These are phyloP conservation scores for Scenedesmus sp. DNA, from an alignment of 163 green algal species.

Conservation along the genomic window DNA sequence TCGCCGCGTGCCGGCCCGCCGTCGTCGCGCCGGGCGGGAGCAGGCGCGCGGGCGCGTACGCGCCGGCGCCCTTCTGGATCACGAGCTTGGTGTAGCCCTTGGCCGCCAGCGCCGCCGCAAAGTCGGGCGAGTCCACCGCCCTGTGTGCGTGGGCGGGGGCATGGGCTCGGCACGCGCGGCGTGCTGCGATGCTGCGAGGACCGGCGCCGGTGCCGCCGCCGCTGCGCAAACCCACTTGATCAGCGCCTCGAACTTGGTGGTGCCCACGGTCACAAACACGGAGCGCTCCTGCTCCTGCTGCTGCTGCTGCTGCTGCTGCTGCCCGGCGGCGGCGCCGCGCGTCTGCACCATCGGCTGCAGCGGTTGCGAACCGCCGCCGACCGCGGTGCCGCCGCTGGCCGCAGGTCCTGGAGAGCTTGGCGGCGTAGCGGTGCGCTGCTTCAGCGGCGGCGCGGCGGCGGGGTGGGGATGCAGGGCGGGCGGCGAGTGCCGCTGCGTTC, in stretches of 20 bases:
- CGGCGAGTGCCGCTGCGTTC: too few species aligned
- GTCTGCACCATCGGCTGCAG: too few species aligned
- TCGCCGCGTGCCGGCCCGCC: not conserved
- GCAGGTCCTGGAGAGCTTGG: too few species aligned
- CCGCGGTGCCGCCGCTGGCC: too few species aligned
- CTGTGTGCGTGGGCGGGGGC: conserved; percentile 33
- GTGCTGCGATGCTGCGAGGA: not conserved
- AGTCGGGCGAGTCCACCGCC: conserved; percentile 62
- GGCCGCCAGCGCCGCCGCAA: conserved; percentile 52
- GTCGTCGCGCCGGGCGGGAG: conserved; percentile 27
- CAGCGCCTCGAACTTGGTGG: conserved; percentile 87
- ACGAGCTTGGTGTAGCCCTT: conserved; percentile 74
- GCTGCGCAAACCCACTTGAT: conserved; percentile 54
- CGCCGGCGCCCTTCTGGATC: conserved; percentile 70
- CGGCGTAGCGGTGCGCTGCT: too few species aligned
- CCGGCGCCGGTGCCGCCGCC: not conserved
- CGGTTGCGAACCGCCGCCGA: too few species aligned
- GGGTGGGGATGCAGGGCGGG: too few species aligned
- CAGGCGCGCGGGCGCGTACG: conserved; percentile 56
- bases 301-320: conserved; percentile 2
- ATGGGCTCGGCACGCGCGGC: not conserved
- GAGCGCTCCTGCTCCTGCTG: not conserved
- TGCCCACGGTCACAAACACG: conserved; percentile 88
- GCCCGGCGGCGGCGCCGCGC: not conserved
- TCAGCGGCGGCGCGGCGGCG: too few species aligned